Percentiles rank a stretch among this genome's conserved stretches.
These are phyloP conservation scores for Anthracocystis panici-leucophaei DNA, from an alignment of 1,284 basidiomycete genomes.

Conservation along the genomic window DNA sequence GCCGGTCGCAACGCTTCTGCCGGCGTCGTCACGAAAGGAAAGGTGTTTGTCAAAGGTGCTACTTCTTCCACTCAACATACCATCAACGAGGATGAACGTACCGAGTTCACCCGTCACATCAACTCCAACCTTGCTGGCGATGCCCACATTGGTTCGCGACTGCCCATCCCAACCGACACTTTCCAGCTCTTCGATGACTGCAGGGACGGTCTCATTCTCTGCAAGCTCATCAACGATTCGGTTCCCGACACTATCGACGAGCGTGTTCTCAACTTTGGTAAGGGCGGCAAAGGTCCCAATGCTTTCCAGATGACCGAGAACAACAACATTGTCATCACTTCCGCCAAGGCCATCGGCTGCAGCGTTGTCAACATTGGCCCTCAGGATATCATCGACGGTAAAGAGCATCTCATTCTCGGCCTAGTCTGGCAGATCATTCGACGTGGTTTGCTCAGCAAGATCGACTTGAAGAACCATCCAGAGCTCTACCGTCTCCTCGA, in stretches of 20 bases:
- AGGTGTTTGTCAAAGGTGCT: conserved; percentile 92
- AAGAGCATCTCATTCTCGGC: conserved; percentile 97
- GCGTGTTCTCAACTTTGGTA: conserved; percentile 85
- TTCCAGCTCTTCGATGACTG: conserved; percentile 99
- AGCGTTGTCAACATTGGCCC: conserved; percentile 98
- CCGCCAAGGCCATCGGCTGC: conserved; percentile 96
- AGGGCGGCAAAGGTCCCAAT: conserved; percentile 74
- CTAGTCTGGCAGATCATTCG: conserved; percentile 99
- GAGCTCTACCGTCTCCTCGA: conserved; percentile 95
- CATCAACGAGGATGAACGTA: conserved; percentile 95
- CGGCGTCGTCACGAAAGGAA: conserved; percentile 75
- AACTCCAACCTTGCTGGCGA: conserved; percentile 92
- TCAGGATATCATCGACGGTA: conserved; percentile 88
- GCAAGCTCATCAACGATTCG: conserved; percentile 98
- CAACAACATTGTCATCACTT: conserved; percentile 99
- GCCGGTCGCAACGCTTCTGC: conserved; percentile 71
- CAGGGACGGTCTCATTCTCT: conserved; percentile 91
- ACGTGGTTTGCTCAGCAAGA: conserved; percentile 89
- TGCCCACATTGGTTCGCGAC: conserved; percentile 81
- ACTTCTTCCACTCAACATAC: conserved; percentile 97
- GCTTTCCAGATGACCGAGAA: conserved; percentile 99
- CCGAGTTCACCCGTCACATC: conserved; percentile 97
- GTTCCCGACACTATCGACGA: conserved; percentile 99
- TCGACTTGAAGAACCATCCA: conserved; percentile 97
- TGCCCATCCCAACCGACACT: conserved; percentile 95